Conservation (phyloP, 2,329 filamentous ascomycete species). For the Chrysoporthe puriensis region DNA sequence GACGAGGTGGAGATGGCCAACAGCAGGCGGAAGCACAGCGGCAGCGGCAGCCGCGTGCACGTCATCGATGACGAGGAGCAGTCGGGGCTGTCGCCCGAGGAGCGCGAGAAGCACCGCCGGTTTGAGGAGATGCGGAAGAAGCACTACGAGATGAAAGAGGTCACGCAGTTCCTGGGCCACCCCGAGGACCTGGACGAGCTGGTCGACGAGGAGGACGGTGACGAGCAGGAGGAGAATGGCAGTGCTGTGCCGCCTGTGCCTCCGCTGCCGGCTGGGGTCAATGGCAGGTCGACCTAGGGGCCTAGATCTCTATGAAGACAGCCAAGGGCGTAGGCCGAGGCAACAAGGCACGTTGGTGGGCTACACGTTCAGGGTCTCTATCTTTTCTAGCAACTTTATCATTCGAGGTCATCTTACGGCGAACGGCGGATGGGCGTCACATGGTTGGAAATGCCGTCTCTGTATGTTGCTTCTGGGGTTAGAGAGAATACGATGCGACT, state of each 20-base stretch:
- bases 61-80: constrained; percentile 68
- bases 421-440: constrained; percentile 1
- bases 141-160: constrained; percentile 98
- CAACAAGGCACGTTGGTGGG: background rate
- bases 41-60: constrained; percentile 72
- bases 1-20: constrained; percentile 21
- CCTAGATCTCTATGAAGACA: no score
- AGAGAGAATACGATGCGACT: constrained; percentile 1
- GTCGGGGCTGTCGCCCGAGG: constrained; percentile 68
- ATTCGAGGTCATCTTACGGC: constrained; percentile 3
- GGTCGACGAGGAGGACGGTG: constrained; percentile 60
- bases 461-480: background rate
- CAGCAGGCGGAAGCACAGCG: constrained; percentile 24
- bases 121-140: constrained; percentile 93
- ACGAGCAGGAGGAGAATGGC: constrained; percentile 37
- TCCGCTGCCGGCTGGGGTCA: constrained; percentile 43
- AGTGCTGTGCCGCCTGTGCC: constrained; percentile 45
- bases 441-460: background rate
- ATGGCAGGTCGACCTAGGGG: constrained; percentile 33
- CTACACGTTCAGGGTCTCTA: background rate
- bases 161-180: constrained; percentile 83
- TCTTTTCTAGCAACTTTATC: background rate
- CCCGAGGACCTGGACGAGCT: constrained; percentile 67
- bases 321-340: background rate
- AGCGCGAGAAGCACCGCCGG: constrained; percentile 85